Evolutionary conservation across 1,284 basidiomycete genomes (phyloP).

Genomic region (Paramarasmius palmivorus): DNA sequence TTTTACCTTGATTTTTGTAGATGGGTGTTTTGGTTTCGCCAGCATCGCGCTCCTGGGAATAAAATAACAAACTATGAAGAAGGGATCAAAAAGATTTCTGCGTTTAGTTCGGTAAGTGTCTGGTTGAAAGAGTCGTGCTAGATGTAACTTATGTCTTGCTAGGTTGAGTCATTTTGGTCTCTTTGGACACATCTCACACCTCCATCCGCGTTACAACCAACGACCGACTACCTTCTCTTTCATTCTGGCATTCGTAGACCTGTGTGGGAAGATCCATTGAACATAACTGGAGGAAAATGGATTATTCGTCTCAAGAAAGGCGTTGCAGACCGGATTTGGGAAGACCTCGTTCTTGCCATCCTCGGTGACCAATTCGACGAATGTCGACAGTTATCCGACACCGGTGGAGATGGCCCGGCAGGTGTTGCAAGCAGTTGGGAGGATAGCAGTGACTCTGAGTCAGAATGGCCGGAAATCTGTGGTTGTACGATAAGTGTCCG

Average conservation of each 20-base stretch:
- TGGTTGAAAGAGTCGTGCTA: slow-evolving; percentile 3
- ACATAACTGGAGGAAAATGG: slow-evolving; percentile 89
- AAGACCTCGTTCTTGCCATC: slow-evolving; percentile 76
- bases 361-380: slow-evolving; percentile 80
- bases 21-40: slow-evolving; percentile 86
- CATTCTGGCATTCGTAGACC: slow-evolving; percentile 79
- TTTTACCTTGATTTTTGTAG: slow-evolving; percentile 36
- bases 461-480: slow-evolving; percentile 75
- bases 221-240: slow-evolving; percentile 86
- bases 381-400: slow-evolving; percentile 38
- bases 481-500: slow-evolving; percentile 84
- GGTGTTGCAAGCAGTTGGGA: slow-evolving; percentile 29
- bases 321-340: slow-evolving; percentile 80
- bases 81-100: slow-evolving; percentile 82
- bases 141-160: slow-evolving; percentile 9
- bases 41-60: slow-evolving; percentile 78
- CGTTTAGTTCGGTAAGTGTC: slow-evolving; percentile 68
- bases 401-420: slow-evolving; percentile 27
- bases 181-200: slow-evolving; percentile 78
- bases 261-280: slow-evolving; percentile 90
- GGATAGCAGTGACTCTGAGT: slow-evolving; percentile 36
- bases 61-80: slow-evolving; percentile 83
- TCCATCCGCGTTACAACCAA: slow-evolving; percentile 72
- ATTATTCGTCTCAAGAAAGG: slow-evolving; percentile 85
- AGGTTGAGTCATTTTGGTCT: slow-evolving; percentile 86